phyloP scores from a whole-genome alignment of 257 asterid genomes.

The Misopates orontium region DNA sequence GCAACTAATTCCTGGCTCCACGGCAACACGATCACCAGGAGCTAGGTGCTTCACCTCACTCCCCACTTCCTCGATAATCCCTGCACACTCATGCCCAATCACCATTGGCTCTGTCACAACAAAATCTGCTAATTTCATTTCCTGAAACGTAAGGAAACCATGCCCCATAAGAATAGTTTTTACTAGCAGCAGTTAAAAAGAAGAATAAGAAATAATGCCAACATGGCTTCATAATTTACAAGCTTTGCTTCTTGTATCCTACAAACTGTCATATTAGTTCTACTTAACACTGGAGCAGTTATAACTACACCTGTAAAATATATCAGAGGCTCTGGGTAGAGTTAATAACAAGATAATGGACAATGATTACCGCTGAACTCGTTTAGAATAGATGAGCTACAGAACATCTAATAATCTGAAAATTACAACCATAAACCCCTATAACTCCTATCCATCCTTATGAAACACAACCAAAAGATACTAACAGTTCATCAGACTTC shows the following conservation, averaged over 20 bases:
- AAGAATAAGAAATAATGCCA: not conserved
- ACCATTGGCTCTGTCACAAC: constrained; percentile 95
- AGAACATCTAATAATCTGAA: no score
- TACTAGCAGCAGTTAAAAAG: not conserved
- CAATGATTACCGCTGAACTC: no score
- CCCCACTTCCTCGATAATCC: constrained; percentile 80
- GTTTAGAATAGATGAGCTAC: no score
- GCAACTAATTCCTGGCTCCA: constrained; percentile 89
- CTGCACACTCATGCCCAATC: constrained; percentile 95
- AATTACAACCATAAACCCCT: no score
- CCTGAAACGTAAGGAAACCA: constrained; percentile 37
- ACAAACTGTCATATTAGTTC: not conserved
- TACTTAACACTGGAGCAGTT: not conserved
- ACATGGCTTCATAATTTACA: not conserved
- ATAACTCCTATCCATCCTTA: no score
- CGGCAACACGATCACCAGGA: constrained; percentile 82
- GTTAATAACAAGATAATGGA: no score
- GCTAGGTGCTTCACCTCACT: constrained; percentile 57
- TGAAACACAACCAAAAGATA: no score
- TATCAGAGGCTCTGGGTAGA: no score
- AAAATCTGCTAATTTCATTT: constrained; percentile 71
- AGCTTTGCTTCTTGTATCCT: not conserved
- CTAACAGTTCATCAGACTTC: no score
- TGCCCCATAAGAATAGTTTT: not conserved
- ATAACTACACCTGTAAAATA: no score